Evolutionary conservation across 768 basidiomycete genomes (phyloP).

Genomic region (Saitozyma podzolica): DNA sequence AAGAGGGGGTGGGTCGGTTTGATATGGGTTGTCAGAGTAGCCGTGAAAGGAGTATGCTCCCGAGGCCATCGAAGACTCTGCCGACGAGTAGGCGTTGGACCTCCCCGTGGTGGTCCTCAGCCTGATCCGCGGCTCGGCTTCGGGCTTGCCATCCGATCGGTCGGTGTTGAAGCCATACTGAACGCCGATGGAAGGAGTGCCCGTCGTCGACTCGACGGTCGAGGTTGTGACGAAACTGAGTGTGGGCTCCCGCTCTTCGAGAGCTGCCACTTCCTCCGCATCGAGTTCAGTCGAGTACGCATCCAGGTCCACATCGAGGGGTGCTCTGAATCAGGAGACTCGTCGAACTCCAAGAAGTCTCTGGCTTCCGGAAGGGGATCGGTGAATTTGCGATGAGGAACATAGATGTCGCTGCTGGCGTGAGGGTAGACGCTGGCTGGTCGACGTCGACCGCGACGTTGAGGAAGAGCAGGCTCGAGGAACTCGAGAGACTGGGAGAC

Average conservation of each 20-base stretch:
- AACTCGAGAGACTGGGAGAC: conserved; percentile 13
- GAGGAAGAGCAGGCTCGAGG: conserved; percentile 22
- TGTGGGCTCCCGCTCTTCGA: conserved; percentile 23
- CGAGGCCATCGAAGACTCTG: conserved; percentile 39
- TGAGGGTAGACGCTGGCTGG: conserved; percentile 35
- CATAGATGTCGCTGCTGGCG: conserved; percentile 7
- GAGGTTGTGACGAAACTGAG: conserved; percentile 43
- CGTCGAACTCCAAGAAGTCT: conserved; percentile 5
- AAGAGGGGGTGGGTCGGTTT: conserved; percentile 41
- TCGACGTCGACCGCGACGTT: conserved; percentile 22
- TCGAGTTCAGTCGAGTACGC: conserved; percentile 33
- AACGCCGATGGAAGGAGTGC: conserved; percentile 35
- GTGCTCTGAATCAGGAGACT: conserved; percentile 7
- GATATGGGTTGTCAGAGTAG: conserved; percentile 28
- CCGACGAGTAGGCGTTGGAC: conserved; percentile 38
- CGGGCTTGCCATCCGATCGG: conserved; percentile 19
- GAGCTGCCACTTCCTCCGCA: conserved; percentile 10
- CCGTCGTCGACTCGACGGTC: conserved; percentile 37
- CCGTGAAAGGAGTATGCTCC: conserved; percentile 35
- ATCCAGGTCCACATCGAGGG: conserved; percentile 40
- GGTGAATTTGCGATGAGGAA: conserved; percentile 34
- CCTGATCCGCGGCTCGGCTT: conserved; percentile 25
- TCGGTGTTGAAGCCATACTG: conserved; percentile 29
- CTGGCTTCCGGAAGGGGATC: conserved; percentile 25
- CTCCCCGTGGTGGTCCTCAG: conserved; percentile 30